Evolutionary conservation across 306 rosid species (phyloP), one percentile per base, ranked within the genome.

Genomic region (Carpinus viminea): DNA sequence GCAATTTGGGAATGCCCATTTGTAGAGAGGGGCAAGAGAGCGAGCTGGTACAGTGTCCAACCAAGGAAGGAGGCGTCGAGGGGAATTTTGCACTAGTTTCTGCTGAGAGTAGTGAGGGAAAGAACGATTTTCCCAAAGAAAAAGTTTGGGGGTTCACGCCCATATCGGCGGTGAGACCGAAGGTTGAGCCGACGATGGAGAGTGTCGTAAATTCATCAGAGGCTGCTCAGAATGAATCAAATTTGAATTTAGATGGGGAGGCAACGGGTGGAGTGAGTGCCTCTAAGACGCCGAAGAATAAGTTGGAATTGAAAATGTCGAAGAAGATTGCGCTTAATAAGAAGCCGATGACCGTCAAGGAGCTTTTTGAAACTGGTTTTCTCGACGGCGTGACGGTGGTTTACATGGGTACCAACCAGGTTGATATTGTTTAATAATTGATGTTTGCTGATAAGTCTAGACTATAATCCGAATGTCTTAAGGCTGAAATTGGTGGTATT

Each of bases 401-500:
- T 70, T 95, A 95, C 90, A 83, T 91, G 82, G 99, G 99, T 75
- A 85, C 86, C 72, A 90, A 90, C 83, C 93, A 93, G 99, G 99
- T 95, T 70, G 4, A 28, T 31, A 31, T 62, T 34, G 38, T 28
- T 24, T 18, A n/a, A n/a, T 68, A 38, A 12, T n/a, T 38, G 24
- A 18, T 41, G 10, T 68, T 38, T 68, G 72, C 24, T 38, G 26
- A 59, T 10, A 9, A 24, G 31, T n/a, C 12, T 68, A 8, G 70
- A 64, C 15, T 51, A 60, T 71, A 12, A n/a, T 2, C 8, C n/a
- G 50, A 46, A 18, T 73, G 7, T 26, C 59, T 18, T 76, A 75
- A 64, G 57, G 70, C 76, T 72, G 72, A 48, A 84, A 65, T 60
- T 80, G 57, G 70, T 57, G 60, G 1, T 68, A 60, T 68, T 83